phyloP scores from a whole-genome alignment of 2,329 filamentous ascomycete species.

The Colletotrichum cereale region DNA sequence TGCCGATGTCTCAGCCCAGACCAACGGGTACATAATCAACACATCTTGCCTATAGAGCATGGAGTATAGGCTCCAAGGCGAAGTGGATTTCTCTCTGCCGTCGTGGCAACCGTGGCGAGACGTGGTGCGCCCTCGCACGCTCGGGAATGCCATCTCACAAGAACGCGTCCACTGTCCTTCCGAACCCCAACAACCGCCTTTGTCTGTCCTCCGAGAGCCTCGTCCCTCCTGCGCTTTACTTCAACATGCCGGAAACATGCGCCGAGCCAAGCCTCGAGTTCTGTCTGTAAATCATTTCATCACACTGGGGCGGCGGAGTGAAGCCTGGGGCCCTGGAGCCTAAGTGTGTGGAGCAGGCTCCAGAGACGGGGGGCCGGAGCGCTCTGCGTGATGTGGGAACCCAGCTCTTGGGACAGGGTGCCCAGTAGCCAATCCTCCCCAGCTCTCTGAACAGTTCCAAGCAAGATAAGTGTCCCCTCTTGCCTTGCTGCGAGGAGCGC shows the following conservation, averaged over 20 bases:
- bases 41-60: not conserved
- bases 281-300: not conserved
- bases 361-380: not conserved
- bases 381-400: not conserved
- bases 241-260: conserved; percentile 8
- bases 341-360: conserved; percentile 19
- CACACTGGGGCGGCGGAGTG: conserved; percentile 25
- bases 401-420: not conserved
- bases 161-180: not conserved
- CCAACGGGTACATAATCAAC: not conserved
- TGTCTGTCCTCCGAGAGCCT: not conserved
- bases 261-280: conserved; percentile 23
- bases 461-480: not conserved
- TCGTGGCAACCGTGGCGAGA: not conserved
- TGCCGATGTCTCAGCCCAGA: not conserved
- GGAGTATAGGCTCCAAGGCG: not conserved
- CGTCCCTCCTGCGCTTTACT: not conserved
- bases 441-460: not conserved
- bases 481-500: not conserved
- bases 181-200: not conserved
- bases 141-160: not conserved
- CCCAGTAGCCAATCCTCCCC: not conserved
- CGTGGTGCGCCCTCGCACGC: not conserved
- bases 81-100: not conserved
- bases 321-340: conserved; percentile 14